Evolutionary conservation across 108 stramenopile genomes (phyloP).

Genomic region (Pinguiococcus pyrenoidosus): DNA sequence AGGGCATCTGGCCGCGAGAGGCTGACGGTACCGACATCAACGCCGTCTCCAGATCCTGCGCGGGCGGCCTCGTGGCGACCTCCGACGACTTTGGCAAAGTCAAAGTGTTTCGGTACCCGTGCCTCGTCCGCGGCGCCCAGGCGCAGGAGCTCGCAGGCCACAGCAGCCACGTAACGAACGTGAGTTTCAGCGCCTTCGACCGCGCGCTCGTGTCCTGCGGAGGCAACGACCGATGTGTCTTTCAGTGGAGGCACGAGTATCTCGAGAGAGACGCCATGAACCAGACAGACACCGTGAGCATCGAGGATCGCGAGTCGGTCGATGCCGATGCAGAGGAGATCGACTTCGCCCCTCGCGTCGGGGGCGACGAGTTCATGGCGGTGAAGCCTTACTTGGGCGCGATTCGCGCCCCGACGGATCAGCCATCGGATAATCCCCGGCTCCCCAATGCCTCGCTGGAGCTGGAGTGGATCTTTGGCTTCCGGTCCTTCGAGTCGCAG

Average conservation of each 20-base stretch:
- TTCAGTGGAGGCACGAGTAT: too few species aligned
- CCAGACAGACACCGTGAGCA: too few species aligned
- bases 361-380: constrained; percentile 31
- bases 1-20: constrained; percentile 26
- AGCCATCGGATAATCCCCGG: neutral
- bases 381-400: constrained; percentile 21
- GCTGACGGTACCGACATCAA: constrained; percentile 26
- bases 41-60: constrained; percentile 1
- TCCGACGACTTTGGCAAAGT: constrained; percentile 23
- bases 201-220: too few species aligned
- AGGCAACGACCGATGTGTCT: too few species aligned
- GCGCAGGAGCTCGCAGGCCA: constrained; percentile 10
- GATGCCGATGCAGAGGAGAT: constrained; percentile 2
- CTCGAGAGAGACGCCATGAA: too few species aligned
- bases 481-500: too few species aligned
- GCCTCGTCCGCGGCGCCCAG: constrained; percentile 1
- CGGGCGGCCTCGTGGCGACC: constrained; percentile 8
- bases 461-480: constrained; percentile 1
- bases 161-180: constrained; percentile 28
- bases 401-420: constrained; percentile 6
- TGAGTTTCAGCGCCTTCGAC: too few species aligned
- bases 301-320: too few species aligned
- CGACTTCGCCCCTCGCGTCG: constrained; percentile 5
- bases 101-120: constrained; percentile 23
- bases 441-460: too few species aligned